Conservation (phyloP, 78 protist genomes). For the Dictyostelium citrinum region DNA sequence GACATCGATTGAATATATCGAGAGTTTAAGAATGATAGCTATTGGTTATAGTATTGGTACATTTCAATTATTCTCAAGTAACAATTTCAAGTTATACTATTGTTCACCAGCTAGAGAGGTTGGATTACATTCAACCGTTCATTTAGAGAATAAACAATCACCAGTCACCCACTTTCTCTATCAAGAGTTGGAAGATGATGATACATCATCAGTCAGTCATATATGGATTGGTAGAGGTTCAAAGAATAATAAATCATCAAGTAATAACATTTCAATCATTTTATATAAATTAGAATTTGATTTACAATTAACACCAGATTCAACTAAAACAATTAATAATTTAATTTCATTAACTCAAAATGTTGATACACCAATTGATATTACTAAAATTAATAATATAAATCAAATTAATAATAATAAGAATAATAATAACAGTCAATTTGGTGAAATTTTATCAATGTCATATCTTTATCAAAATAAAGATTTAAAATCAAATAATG, state of each 20-base stretch:
- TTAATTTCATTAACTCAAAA: neutral
- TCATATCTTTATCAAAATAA: neutral
- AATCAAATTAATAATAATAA: neutral
- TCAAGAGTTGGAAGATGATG: conserved; percentile 70
- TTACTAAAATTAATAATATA: neutral
- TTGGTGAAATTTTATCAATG: neutral
- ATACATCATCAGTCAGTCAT: neutral
- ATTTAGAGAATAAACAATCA: neutral
- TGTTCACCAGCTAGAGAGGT: conserved; percentile 23
- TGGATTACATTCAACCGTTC: neutral
- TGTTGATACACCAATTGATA: neutral
- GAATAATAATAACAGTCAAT: neutral
- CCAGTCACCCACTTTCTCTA: conserved; percentile 57
- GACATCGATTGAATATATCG: neutral
- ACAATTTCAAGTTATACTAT: neutral
- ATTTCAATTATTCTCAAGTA: conserved; percentile 42
- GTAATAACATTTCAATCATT: neutral
- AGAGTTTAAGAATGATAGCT: neutral
- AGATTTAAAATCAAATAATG: neutral
- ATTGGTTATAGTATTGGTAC: conserved; percentile 54
- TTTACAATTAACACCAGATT: neutral
- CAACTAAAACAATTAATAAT: neutral
- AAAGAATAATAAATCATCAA: neutral
- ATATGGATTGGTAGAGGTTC: conserved; percentile 72
- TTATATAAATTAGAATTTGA: neutral